Percentiles rank a stretch among this genome's conserved stretches.
phyloP scores from a whole-genome alignment of 805 yeast species.

The Candida anglica region DNA sequence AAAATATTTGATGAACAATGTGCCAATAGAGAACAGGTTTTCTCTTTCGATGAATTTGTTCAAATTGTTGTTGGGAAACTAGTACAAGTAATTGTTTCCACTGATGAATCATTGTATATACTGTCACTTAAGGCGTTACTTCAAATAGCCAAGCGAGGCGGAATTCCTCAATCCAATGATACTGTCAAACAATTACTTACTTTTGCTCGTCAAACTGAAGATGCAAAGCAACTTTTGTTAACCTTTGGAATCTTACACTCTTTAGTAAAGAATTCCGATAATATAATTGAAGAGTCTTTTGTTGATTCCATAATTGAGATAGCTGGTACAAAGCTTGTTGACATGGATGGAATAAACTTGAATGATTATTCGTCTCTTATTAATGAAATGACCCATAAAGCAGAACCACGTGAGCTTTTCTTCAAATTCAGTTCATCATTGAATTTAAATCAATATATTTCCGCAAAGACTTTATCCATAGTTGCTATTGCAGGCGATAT shows the following conservation, averaged over 20 bases:
- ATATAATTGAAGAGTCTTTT: background rate
- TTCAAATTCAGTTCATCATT: conserved; percentile 7
- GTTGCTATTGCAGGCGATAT: conserved; percentile 18
- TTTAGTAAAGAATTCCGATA: conserved; percentile 4
- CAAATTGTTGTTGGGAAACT: conserved; percentile 15
- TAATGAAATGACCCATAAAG: background rate
- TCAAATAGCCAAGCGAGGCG: conserved; percentile 1
- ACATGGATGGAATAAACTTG: background rate
- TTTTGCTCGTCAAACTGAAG: conserved; percentile 1
- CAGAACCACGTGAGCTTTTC: conserved; percentile 6
- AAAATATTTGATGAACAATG: conserved; percentile 8
- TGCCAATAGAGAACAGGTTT: too few relatives aligned
- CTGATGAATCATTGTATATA: conserved; percentile 22
- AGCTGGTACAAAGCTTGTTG: conserved; percentile 7
- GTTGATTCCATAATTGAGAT: conserved; percentile 4
- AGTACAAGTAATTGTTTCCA: conserved; percentile 17
- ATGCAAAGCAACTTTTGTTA: conserved; percentile 4
- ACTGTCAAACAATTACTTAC: background rate
- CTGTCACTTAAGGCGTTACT: conserved; percentile 16
- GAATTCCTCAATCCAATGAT: background rate
- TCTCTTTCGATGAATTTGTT: conserved; percentile 11
- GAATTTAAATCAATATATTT: conserved; percentile 15
- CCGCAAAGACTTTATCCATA: conserved; percentile 28
- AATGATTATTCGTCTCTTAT: background rate
- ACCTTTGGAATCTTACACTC: background rate